Evolutionary conservation across 2,329 filamentous ascomycete genomes (phyloP), one percentile per base, ranked within the genome.

Genomic region (Saccharata proteae): DNA sequence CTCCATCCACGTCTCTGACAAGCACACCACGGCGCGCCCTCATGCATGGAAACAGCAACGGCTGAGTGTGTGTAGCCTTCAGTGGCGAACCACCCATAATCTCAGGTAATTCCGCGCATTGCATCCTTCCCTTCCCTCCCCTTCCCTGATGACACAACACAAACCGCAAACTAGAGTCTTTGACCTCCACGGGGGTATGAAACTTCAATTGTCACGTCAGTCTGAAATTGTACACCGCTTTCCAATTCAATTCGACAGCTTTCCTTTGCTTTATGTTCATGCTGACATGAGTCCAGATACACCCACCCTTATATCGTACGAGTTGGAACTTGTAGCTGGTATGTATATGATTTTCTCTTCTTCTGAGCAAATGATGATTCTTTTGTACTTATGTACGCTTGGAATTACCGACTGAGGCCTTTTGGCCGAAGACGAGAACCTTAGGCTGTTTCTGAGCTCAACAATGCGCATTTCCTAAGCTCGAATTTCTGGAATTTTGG

Each of bases 161-260:
- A 51, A 49, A 47, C 47, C 46, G 43, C 40, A 58, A 58, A 58
- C 53, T 58, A 58, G 54, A 58, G 54, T 58, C 54, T 58, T 58
- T 58, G 54, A 58, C 52, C 53, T 46, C 41, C 35, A 30, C 26
- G 38, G 45, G 40, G 52, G 52, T 49, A 55, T 58, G 54, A 58
- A 58, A 58, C 50, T 50, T 36, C 11, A 14, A 26, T 37, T 38
- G 48, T 48, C 54, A 57, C 54, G 54, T 58, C 54, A 58, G 54
- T 57, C 54, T 58, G 54, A 58, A 43, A 32, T n/a, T n/a, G n/a
- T n/a, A n/a, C n/a, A n/a, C n/a, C n/a, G 33, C 36, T 42, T 46
- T 41, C 40, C 20, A 23, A 11, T n/a, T n/a, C n/a, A 30, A 18
- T 15, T 12, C 26, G 13, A 16, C 6, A 18, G 6, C 26, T 16